A percentile compares a stretch with the other conserved stretches of the same genome.
Evolutionary conservation across 2,329 filamentous ascomycete species (phyloP).

Genomic region (Domatiomyces globalis): DNA sequence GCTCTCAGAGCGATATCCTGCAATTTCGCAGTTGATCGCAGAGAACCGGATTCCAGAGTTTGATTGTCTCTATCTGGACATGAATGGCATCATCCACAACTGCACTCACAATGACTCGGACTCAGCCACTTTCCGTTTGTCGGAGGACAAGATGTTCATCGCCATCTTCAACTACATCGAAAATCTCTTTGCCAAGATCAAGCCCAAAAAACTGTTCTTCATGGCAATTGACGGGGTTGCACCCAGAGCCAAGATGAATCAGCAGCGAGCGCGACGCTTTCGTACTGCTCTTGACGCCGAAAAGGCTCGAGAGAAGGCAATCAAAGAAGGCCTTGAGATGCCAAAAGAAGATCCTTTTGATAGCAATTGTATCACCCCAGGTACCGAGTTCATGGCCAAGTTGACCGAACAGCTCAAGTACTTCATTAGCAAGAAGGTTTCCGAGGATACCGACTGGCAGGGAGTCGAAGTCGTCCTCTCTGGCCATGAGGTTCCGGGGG

Average conservation of each 20-base stretch:
- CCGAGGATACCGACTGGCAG: constrained; percentile 95
- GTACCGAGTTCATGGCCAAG: constrained; percentile 94
- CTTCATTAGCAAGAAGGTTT: constrained; percentile 97
- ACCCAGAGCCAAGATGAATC: constrained; percentile 98
- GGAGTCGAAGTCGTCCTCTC: constrained; percentile 91
- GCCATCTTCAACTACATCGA: constrained; percentile 99
- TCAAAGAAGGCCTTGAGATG: constrained; percentile 76
- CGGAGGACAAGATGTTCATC: constrained; percentile 98
- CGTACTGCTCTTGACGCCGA: constrained; percentile 86
- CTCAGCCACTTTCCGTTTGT: constrained; percentile 80
- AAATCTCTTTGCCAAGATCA: constrained; percentile 96
- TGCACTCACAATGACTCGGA: constrained; percentile 96
- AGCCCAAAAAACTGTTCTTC: constrained; percentile 95
- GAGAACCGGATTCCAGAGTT: constrained; percentile 99
- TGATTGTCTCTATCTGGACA: constrained; percentile 75
- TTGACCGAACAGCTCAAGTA: constrained; percentile 89
- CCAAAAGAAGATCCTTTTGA: constrained; percentile 93
- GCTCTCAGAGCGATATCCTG: constrained; percentile 97
- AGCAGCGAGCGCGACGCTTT: constrained; percentile 90
- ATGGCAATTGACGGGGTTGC: constrained; percentile 99
- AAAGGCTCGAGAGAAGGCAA: constrained; percentile 78
- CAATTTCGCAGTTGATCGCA: constrained; percentile 94
- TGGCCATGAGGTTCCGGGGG: constrained; percentile 92
- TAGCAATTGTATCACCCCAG: constrained; percentile 97
- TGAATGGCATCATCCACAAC: constrained; percentile 99